Evolutionary conservation across 1,284 basidiomycete species (phyloP).

Genomic region (Ustilago crameri): DNA sequence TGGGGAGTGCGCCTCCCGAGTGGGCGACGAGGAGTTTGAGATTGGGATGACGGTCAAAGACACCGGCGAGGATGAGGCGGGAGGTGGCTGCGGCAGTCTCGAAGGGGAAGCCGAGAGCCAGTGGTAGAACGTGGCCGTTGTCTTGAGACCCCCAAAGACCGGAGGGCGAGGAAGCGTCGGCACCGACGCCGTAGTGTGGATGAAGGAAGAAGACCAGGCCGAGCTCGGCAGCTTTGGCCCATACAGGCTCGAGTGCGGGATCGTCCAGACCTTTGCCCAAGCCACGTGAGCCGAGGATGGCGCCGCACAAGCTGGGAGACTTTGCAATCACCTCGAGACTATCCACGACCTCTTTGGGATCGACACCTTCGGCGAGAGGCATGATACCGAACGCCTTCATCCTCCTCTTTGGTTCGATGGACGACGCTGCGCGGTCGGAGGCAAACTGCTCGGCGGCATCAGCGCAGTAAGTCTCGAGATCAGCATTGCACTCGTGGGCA

Average conservation of each 20-base stretch:
- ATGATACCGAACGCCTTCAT: conserved; percentile 85
- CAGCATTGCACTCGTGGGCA: conserved; percentile 77
- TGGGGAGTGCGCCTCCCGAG: conserved; percentile 82
- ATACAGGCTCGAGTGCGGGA: conserved; percentile 75
- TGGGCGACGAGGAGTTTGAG: conserved; percentile 83
- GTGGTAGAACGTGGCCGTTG: conserved; percentile 85
- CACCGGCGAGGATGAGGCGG: conserved; percentile 81
- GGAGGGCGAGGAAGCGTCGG: conserved; percentile 9
- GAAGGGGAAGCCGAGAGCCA: conserved; percentile 86
- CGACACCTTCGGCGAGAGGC: conserved; percentile 78
- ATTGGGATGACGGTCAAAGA: conserved; percentile 79
- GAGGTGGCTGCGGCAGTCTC: conserved; percentile 85
- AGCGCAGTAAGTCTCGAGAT: conserved; percentile 80
- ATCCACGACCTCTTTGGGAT: conserved; percentile 73
- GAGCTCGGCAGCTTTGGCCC: conserved; percentile 72
- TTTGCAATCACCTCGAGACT: conserved; percentile 75
- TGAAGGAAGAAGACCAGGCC: conserved; percentile 40
- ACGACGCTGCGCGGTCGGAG: conserved; percentile 28
- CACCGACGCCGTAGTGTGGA: conserved; percentile 38
- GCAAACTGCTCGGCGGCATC: conserved; percentile 50
- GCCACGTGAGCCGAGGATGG: conserved; percentile 83
- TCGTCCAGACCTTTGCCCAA: conserved; percentile 84
- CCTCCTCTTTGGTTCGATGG: conserved; percentile 71
- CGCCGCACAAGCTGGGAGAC: conserved; percentile 71
- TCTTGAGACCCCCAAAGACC: conserved; percentile 76